These are phyloP conservation scores for Dispira parvispora DNA, from an alignment of 192 early-diverging fungal species.

Conservation along the genomic window DNA sequence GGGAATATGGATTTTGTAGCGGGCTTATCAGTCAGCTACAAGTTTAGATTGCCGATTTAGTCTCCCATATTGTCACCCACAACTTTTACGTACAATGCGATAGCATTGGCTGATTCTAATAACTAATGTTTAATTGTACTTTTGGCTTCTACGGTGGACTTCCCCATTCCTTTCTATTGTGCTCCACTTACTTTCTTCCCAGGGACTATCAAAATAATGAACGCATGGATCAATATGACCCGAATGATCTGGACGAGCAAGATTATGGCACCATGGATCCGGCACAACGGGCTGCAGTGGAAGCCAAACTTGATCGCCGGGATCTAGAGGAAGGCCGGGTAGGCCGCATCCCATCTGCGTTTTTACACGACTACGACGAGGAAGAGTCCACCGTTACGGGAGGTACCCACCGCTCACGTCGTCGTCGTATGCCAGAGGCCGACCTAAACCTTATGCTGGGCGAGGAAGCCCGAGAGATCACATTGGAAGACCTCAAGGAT, in stretches of 20 bases:
- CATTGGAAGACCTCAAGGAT: constrained; percentile 62
- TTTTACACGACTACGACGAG: constrained; percentile 69
- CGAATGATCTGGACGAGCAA: constrained; percentile 67
- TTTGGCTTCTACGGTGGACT: too few relatives aligned
- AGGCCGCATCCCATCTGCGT: constrained; percentile 62
- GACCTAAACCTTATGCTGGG: constrained; percentile 39
- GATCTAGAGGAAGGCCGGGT: constrained; percentile 40
- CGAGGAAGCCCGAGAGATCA: constrained; percentile 47
- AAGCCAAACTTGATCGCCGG: constrained; percentile 59
- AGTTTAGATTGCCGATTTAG: too few relatives aligned
- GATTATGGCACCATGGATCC: constrained; percentile 57
- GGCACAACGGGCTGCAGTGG: constrained; percentile 49
- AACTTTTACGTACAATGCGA: too few relatives aligned
- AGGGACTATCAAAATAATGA: constrained; percentile 72
- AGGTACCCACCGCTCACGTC: constrained; percentile 28
- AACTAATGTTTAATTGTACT: too few relatives aligned
- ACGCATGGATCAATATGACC: constrained; percentile 61
- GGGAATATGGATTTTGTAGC: too few relatives aligned
- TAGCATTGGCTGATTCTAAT: too few relatives aligned
- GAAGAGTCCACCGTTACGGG: constrained; percentile 29
- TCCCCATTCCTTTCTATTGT: too few relatives aligned
- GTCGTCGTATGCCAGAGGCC: constrained; percentile 27
- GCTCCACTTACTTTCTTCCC: background rate
- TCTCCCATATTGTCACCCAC: too few relatives aligned
- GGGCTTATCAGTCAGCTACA: too few relatives aligned